Evolutionary conservation across 2,329 filamentous ascomycete species (phyloP), one percentile per base, ranked within the genome.

Genomic region (Fonsecaea monophora): DNA sequence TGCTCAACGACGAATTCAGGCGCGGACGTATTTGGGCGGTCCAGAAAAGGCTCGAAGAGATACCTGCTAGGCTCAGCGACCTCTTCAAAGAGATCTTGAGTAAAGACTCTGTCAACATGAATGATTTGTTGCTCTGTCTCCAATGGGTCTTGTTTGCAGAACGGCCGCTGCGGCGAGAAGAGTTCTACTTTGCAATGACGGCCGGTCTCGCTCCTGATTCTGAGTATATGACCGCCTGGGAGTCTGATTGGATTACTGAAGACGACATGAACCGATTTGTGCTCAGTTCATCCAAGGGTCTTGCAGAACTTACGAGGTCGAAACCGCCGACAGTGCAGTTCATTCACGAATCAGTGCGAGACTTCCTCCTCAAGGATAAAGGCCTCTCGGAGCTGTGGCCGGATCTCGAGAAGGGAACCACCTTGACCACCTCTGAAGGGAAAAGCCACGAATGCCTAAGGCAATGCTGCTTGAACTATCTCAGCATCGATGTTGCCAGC

Each of bases 41-140:
- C 3, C 69, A 72, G 21, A 67, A 74, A 62, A 75, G 73, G 64
- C 73, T 84, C 1, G 25, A 72, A 7, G 77, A 82, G 34, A 77
- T 82, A 37, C 82, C 81, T 0, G 57, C 60, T 6, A 76, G 77
- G 0, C 74, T 89, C 0, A 72, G 78, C 40, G 76, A 83, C 0
- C 70, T 89, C 0, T 88, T 89, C 66, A 77, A 76, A 2, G 75
- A 84, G 15, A 84, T 88, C 0, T 63, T 88, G 1, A 79, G 65
- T 0, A 78, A 84, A 15, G 85, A 89, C 60, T 18, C 62, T 0
- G 42, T 77, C 0, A 78, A 85, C 4, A 74, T 75, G 55, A 74
- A 82, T 0, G 74, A 79, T 0, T 68, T 87, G 0, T 66, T 89
- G 0, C 56, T 68, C 8, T 62, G 56, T 30, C 55, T 70, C 5